Evolutionary conservation across 2,329 filamentous ascomycete species (phyloP), one percentile per base, ranked within the genome.

Genomic region (Pestalotiopsis sp.): DNA sequence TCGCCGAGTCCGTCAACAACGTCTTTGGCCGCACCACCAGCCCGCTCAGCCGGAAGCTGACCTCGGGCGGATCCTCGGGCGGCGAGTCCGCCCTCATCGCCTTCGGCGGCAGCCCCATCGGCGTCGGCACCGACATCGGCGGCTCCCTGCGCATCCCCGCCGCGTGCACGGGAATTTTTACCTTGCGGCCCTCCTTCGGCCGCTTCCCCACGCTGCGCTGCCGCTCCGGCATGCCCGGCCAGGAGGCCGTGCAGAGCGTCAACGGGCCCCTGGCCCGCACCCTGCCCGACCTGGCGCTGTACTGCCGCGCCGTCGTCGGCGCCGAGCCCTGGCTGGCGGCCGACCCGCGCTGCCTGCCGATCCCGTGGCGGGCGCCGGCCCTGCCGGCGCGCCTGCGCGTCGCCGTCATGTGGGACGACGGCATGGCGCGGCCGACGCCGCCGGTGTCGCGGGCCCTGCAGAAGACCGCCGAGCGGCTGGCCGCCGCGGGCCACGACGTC

Each of bases 1-100:
- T 91, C 65, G 86, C 88, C 13, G 90, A 92, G 75, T 87, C 84
- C 1, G 87, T 90, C 17, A 92, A 92, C 78, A 90, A 91, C 72
- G 82, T 87, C 2, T 88, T 89, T 72, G 91, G 90, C 9, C 83
- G 88, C 13, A 91, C 88, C 0, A 76, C 88, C 25, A 91, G 91
- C 74, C 91, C 91, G 0, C 79, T 80, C 6, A 91, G 91, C 74
- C 84, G 87, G 27, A 79, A 79, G 2, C 81, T 88, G 3, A 91
- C 89, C 0, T 86, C 86, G 25, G 91, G 91, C 12, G 91, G 91
- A 11, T 90, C 86, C 49, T 91, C 89, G 0, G 91, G 91, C 2
- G 91, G 91, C 59, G 91, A 93, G 75, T 86, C 86, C 5, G 90
- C 90, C 0, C 82, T 93, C 2, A 84, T 93, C 45, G 80, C 82